A percentile compares a stretch with the other conserved stretches of the same genome.
phyloP scores from a whole-genome alignment of 2,329 filamentous ascomycete genomes.

The Aspergillus alliaceus region DNA sequence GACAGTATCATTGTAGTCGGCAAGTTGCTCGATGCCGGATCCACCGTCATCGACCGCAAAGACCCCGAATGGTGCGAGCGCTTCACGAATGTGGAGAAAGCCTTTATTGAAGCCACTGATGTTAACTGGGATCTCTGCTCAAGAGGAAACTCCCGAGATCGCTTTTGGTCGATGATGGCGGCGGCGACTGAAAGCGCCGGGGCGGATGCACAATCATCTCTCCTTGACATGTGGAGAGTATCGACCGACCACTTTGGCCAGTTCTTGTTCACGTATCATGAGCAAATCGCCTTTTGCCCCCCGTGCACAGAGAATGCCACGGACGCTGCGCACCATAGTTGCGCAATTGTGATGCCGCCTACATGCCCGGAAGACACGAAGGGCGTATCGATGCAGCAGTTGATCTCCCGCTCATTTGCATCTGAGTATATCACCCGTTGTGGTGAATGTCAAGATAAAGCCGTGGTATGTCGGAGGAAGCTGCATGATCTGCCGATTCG shows the following conservation, averaged over 20 bases:
- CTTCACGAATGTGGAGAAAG: conserved; percentile 20
- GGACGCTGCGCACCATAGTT: background rate
- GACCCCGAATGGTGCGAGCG: conserved; percentile 10
- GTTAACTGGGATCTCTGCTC: conserved; percentile 31
- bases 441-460: conserved; percentile 12
- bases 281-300: conserved; percentile 5
- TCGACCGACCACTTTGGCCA: conserved; percentile 28
- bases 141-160: conserved; percentile 17
- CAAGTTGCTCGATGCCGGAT: conserved; percentile 37
- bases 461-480: conserved; percentile 11
- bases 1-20: conserved; percentile 37
- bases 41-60: conserved; percentile 31
- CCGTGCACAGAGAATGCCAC: background rate
- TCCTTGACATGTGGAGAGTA: conserved; percentile 24
- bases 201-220: conserved; percentile 10
- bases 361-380: background rate
- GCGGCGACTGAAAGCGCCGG: conserved; percentile 3
- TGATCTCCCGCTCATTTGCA: background rate
- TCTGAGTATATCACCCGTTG: background rate
- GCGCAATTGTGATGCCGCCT: background rate
- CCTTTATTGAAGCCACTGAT: conserved; percentile 29
- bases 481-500: conserved; percentile 30
- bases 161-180: conserved; percentile 15
- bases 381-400: background rate
- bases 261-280: conserved; percentile 23